These are phyloP conservation scores for Fusarium haematococcum DNA, from an alignment of 2,329 filamentous ascomycete genomes.

Conservation along the genomic window DNA sequence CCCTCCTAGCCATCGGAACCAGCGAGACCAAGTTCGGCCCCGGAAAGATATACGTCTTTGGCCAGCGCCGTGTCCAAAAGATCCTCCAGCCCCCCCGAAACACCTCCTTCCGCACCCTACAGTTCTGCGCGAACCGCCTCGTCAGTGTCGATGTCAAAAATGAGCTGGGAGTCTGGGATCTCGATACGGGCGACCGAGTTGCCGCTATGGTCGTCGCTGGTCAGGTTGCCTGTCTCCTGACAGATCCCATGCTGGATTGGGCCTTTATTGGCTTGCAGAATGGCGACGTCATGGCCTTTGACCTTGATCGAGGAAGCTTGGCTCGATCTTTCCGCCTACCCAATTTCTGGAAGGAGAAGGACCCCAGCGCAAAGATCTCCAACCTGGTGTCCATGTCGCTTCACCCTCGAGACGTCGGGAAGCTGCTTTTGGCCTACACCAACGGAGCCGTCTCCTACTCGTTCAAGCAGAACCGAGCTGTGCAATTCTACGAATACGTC, in stretches of 20 bases:
- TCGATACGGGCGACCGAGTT: slow-evolving; percentile 75
- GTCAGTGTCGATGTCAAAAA: slow-evolving; percentile 87
- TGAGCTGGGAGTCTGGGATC: slow-evolving; percentile 85
- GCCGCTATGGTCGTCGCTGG: slow-evolving; percentile 82
- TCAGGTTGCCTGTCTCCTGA: slow-evolving; percentile 77
- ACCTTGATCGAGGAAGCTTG: slow-evolving; percentile 83
- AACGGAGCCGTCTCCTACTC: slow-evolving; percentile 91
- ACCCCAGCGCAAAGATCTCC: slow-evolving; percentile 70
- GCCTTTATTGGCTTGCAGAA: slow-evolving; percentile 85
- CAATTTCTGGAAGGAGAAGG: slow-evolving; percentile 85
- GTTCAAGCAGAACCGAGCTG: slow-evolving; percentile 88
- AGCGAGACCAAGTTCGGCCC: slow-evolving; percentile 86
- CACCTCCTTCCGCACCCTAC: slow-evolving; percentile 80
- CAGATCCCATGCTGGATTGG: slow-evolving; percentile 94
- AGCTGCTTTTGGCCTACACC: slow-evolving; percentile 89
- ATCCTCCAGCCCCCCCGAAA: slow-evolving; percentile 77
- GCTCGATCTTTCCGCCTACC: slow-evolving; percentile 80
- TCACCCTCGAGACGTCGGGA: slow-evolving; percentile 92
- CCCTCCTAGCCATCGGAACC: slow-evolving; percentile 91
- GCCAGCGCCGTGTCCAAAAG: slow-evolving; percentile 82
- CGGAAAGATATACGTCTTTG: slow-evolving; percentile 90
- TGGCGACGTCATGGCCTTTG: slow-evolving; percentile 91
- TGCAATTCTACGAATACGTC: slow-evolving; percentile 85
- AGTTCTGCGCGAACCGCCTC: slow-evolving; percentile 89
- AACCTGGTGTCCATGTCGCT: slow-evolving; percentile 82